A percentile compares a stretch with the other conserved stretches of the same genome.
Evolutionary conservation across 768 basidiomycete genomes (phyloP).

Genomic region (Rhodotorula kratochvilovae): DNA sequence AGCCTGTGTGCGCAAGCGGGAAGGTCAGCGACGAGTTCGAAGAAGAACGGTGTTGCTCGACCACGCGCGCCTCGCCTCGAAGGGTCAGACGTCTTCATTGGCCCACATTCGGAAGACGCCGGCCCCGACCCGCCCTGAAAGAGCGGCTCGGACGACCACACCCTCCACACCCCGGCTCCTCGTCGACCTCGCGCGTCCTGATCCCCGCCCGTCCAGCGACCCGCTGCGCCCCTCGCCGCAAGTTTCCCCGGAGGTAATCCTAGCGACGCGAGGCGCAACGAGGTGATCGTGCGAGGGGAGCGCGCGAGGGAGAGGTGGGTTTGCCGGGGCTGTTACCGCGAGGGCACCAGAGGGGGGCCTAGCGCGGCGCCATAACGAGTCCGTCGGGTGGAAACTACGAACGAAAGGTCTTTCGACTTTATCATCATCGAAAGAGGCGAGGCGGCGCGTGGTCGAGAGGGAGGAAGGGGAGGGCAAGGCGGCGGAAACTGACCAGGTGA

Average conservation of each 20-base stretch:
- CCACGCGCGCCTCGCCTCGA: not conserved
- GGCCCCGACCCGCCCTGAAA: not conserved
- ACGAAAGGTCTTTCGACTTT: slow-evolving; percentile 5
- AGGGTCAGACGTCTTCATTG: not conserved
- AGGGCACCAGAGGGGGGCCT: not conserved
- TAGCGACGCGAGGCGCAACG: not conserved
- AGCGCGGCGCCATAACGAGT: not conserved
- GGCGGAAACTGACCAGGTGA: not conserved
- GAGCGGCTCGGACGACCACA: not conserved
- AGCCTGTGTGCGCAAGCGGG: too few relatives aligned
- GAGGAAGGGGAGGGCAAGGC: not conserved
- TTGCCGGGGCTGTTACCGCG: not conserved
- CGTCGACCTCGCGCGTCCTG: not conserved
- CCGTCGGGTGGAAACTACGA: slow-evolving; percentile 10
- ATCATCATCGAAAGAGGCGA: not conserved
- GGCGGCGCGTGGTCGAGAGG: not conserved
- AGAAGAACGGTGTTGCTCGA: not conserved
- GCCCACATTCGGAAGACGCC: not conserved
- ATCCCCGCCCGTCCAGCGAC: not conserved
- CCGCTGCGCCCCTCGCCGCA: not conserved
- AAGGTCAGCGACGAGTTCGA: not conserved
- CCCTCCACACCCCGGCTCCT: not conserved
- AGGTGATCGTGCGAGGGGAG: not conserved
- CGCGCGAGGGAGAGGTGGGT: not conserved
- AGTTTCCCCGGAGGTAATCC: not conserved